phyloP scores from a whole-genome alignment of 176 grass and related monocot genomes.

The Elymus sibiricus region DNA sequence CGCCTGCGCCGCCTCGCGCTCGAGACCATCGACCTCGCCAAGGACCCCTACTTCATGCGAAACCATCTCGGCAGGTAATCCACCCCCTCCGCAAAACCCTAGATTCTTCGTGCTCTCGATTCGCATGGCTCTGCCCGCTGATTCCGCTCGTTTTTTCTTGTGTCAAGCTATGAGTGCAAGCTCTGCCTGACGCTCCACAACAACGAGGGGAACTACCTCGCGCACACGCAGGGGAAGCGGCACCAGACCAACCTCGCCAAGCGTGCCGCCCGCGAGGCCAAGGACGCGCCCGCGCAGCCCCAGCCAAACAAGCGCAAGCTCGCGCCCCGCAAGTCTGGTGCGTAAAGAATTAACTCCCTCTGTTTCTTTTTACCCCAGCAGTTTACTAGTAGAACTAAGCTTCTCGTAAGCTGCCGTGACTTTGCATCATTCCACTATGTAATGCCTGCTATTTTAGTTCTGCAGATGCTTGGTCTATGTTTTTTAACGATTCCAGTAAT shows the following conservation, averaged over 20 bases:
- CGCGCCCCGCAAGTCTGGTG: slow-evolving; percentile 79
- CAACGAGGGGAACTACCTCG: slow-evolving; percentile 98
- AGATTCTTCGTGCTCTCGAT: neutral
- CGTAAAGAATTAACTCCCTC: neutral
- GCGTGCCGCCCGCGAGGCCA: slow-evolving; percentile 85
- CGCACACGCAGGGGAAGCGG: slow-evolving; percentile 95
- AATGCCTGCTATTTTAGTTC: neutral
- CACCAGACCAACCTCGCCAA: slow-evolving; percentile 99
- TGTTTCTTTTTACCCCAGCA: no score
- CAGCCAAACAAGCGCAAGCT: slow-evolving; percentile 96
- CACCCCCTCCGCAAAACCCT: slow-evolving; percentile 14
- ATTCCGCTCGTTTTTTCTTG: neutral
- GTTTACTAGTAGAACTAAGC: neutral
- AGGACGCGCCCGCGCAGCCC: slow-evolving; percentile 87
- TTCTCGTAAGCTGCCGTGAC: neutral
- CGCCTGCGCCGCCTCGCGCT: slow-evolving; percentile 87
- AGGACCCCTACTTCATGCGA: slow-evolving; percentile 99
- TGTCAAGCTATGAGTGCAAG: slow-evolving; percentile 86
- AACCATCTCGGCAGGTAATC: slow-evolving; percentile 92
- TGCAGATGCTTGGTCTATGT: neutral
- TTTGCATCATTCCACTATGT: neutral
- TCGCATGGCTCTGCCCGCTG: neutral
- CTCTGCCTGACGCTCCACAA: slow-evolving; percentile 94
- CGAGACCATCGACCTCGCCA: slow-evolving; percentile 97
- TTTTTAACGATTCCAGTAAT: neutral